Evolutionary conservation across 208 protist genomes (phyloP), one percentile per base, ranked within the genome.

Genomic region (Leptomonas seymouri): DNA sequence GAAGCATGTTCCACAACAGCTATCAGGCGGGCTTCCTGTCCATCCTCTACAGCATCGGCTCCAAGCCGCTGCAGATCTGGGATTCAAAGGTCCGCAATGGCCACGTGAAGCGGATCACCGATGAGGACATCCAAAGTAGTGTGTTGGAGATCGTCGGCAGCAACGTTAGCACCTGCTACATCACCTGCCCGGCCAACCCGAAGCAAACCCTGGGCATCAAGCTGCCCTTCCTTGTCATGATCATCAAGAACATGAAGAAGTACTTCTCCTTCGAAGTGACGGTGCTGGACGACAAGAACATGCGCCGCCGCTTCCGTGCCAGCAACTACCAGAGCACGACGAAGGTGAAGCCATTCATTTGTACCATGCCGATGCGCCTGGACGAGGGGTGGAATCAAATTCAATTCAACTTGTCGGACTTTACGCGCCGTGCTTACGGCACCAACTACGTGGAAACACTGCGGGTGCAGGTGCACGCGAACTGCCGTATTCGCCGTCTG

Each of bases 201-300:
- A 95, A 98, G 72, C 90, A 99, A 78, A 99, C 98, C 16, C 94
- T 99, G 16, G 99, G 98, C 53, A 99, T 99, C 80, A 99, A 99
- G 83, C 92, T 99, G 21, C 99, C 98, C 2, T 99, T 99, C 74
- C 81, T 99, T 5, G 97, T 99, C 21, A 98, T 99, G 94, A 98
- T 99, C 76, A 98, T 99, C 68, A 99, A 99, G 85, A 99, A 99
- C 88, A 82, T 99, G 64, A 96, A 95, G 81, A 98, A 99, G 76
- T 99, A 99, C 85, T 99, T 99, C 84, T 99, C 98, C 27, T 99
- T 99, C 74, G 99, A 99, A 82, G 97, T 99, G 18, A 94, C 98
- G 57, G 97, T 99, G 30, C 83, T 99, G 20, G 99, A 99, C 82
- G 98, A 99, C 76, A 99, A 99, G 86, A 98, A 99, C 75, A 97